Evolutionary conservation across 768 basidiomycete species (phyloP), one percentile per base, ranked within the genome.

Genomic region (Zangia roseola): DNA sequence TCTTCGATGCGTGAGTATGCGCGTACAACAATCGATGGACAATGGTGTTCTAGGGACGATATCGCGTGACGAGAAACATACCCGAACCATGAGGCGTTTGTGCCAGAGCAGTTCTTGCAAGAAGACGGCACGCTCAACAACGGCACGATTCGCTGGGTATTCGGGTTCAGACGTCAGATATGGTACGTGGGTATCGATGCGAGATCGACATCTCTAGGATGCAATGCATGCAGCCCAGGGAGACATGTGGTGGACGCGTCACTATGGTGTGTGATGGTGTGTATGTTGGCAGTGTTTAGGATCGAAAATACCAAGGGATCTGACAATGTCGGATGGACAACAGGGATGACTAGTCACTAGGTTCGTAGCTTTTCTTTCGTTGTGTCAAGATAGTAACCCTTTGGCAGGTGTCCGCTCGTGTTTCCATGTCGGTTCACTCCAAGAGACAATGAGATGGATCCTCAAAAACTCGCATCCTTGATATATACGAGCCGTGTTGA

Each of bases 41-140:
- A 72, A n/a, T n/a, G n/a, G n/a, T n/a, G n/a, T n/a, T n/a, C n/a
- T n/a, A n/a, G n/a, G 76, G 76, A 68, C 70, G 1, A 69, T 78
- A 43, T 65, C 71, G 2, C 72, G 69, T 40, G 64, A 79, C 36
- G 68, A 71, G 39, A 43, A 54, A 59, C 57, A 25, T n/a, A n/a
- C n/a, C n/a, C n/a, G n/a, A n/a, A n/a, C n/a, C n/a, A n/a, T n/a
- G n/a, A n/a, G n/a, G n/a, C n/a, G n/a, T n/a, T n/a, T n/a, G n/a
- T n/a, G n/a, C n/a, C n/a, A n/a, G n/a, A n/a, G n/a, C n/a, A n/a
- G n/a, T n/a, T n/a, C n/a, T n/a, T n/a, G n/a, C n/a, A n/a, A n/a
- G n/a, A n/a, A n/a, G n/a, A n/a, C n/a, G n/a, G n/a, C n/a, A n/a
- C n/a, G n/a, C n/a, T n/a, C n/a, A n/a, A n/a, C n/a, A n/a, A n/a